phyloP scores from a whole-genome alignment of 331 rosid species.

The Rosa hybrid region DNA sequence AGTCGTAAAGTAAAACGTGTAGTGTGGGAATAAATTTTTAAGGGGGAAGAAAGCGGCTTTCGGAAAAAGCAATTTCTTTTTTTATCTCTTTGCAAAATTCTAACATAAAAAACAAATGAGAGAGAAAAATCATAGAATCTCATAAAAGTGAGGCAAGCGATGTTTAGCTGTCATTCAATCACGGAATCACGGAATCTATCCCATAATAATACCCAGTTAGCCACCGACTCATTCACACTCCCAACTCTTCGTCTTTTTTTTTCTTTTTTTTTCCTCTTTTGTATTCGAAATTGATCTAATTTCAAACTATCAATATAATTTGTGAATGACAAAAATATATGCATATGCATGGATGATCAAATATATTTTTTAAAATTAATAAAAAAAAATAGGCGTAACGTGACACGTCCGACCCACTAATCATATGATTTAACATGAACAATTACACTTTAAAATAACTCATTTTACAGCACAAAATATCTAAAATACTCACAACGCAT shows the following conservation, averaged over 20 bases:
- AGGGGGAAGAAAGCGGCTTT: slow-evolving; percentile 10
- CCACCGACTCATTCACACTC: slow-evolving; percentile 13
- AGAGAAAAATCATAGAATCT: neutral
- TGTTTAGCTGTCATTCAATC: slow-evolving; percentile 22
- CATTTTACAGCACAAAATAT: neutral
- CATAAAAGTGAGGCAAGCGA: neutral
- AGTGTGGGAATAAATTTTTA: neutral
- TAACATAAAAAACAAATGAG: neutral
- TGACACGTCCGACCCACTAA: neutral
- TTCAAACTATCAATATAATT: too few relatives aligned
- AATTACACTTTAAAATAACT: neutral
- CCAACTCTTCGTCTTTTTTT: neutral
- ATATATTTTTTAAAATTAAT: neutral
- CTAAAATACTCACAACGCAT: neutral
- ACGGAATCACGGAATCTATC: slow-evolving; percentile 19
- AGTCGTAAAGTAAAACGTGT: neutral
- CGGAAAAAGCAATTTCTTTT: neutral
- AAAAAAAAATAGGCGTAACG: neutral
- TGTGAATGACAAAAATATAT: too few relatives aligned
- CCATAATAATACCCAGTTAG: neutral
- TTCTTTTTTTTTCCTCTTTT: neutral
- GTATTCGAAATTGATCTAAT: too few relatives aligned
- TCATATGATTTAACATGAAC: neutral
- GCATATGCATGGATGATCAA: too few relatives aligned
- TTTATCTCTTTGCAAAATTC: neutral